Evolutionary conservation across 257 asterid genomes (phyloP), one percentile per base, ranked within the genome.

Genomic region (Nicotiana tabacum): DNA sequence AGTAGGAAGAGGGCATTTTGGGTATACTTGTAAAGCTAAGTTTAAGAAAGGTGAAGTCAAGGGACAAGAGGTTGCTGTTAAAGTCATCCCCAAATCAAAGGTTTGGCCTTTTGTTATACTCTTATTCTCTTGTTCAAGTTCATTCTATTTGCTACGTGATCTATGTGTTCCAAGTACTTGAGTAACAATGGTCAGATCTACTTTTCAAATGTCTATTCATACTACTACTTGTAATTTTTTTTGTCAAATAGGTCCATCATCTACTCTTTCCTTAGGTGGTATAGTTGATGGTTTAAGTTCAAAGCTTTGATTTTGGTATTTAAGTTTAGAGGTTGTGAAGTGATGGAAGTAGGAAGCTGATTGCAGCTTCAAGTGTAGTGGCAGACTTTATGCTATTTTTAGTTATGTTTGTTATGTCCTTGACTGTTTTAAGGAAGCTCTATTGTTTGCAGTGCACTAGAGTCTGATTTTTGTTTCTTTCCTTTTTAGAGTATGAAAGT

Each of bases 1-100:
- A 87, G 97, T 94, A 39, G 99, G 99, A 48, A 82, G 98, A 86
- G 99, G 99, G 82, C 98, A 95, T 88, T 95, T 95, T 89, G 99
- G 99, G 82, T 94, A 92, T 85, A 95, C 99, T 78, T 91, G 98
- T 84, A 90, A 77, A 85, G 99, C 99, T 12, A 92, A 85, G 87
- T 91, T 93, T 81, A 95, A 91, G 90, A 94, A 95, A 82, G 99
- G 98, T 46, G 98, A 95, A 77, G 90, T 90, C 60, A 91, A 89
- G 81, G 98, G 99, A 0, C 92, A 92, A 65, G 95, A 92, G 15
- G 94, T 95, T 84, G 99, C 99, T 56, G 98, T 94, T 43, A 95
- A 95, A 89, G 97, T 95, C 91, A 94, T 95, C 29, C 97, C 97
- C 30, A 95, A 94, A 91, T 81, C 91, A 32, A 95, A 95, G 99